phyloP scores from a whole-genome alignment of 768 basidiomycete genomes.

The Lepiota venenata region DNA sequence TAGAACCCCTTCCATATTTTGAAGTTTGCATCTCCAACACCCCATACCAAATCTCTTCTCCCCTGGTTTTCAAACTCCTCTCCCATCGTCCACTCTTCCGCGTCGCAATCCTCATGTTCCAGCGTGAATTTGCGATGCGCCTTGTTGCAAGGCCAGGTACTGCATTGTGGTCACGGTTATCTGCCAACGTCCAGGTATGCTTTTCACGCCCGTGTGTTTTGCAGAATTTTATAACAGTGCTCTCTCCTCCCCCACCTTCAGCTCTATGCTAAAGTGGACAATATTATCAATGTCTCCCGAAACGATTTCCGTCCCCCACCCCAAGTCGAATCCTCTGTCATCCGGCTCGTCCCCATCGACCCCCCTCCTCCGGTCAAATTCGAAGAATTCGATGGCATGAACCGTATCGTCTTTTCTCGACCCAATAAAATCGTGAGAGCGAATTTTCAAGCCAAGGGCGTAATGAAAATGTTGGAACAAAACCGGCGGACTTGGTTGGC shows the following conservation, averaged over 20 bases:
- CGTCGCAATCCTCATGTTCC: constrained; percentile 98
- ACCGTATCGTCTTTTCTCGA: constrained; percentile 84
- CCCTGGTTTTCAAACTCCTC: constrained; percentile 93
- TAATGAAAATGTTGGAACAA: constrained; percentile 89
- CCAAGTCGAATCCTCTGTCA: constrained; percentile 89
- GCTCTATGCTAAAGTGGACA: constrained; percentile 94
- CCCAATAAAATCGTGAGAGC: constrained; percentile 89
- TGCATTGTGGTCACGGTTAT: constrained; percentile 87
- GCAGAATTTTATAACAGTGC: background rate
- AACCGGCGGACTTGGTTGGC: constrained; percentile 94
- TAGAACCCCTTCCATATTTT: constrained; percentile 89
- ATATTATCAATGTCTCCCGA: constrained; percentile 94
- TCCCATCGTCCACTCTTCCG: constrained; percentile 95
- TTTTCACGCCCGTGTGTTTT: background rate
- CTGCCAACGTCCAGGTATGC: constrained; percentile 85
- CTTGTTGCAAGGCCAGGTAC: constrained; percentile 84
- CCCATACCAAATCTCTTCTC: constrained; percentile 98
- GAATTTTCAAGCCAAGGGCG: constrained; percentile 91
- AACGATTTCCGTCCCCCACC: constrained; percentile 98
- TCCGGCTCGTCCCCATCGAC: constrained; percentile 87
- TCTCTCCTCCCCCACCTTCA: constrained; percentile 11
- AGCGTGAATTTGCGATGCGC: constrained; percentile 95
- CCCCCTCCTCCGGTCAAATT: constrained; percentile 96
- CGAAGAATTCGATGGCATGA: constrained; percentile 96
- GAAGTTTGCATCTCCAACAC: constrained; percentile 99